phyloP scores from a whole-genome alignment of 768 basidiomycete genomes.

The Auriscalpium microsporum region DNA sequence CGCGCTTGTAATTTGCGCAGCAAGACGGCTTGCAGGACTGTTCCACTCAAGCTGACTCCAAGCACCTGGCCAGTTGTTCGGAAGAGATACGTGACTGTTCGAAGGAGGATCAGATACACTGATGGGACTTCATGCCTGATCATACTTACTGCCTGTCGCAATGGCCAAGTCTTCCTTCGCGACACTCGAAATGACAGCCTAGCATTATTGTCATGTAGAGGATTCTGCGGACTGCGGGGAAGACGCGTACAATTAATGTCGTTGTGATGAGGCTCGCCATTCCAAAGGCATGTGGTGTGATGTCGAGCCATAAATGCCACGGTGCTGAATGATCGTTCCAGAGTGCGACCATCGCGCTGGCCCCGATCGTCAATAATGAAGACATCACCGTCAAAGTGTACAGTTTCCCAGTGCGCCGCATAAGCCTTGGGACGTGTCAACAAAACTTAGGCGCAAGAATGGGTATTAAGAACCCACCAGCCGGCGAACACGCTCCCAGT shows the following conservation, averaged over 20 bases:
- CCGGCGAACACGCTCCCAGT: conserved; percentile 83
- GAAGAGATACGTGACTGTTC: conserved; percentile 83
- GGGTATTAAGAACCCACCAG: conserved; percentile 40
- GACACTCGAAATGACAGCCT: conserved; percentile 86
- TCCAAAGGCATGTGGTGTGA: conserved; percentile 76
- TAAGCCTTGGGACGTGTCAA: conserved; percentile 44
- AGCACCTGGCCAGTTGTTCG: conserved; percentile 92
- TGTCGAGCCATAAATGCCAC: conserved; percentile 67
- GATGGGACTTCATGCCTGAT: not conserved
- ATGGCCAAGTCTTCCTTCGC: conserved; percentile 77
- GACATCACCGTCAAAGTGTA: conserved; percentile 66
- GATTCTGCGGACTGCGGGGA: not conserved
- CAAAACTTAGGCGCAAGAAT: conserved; percentile 3
- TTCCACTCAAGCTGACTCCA: conserved; percentile 84
- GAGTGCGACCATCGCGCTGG: conserved; percentile 48
- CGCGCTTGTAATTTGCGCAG: conserved; percentile 57
- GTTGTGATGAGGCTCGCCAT: conserved; percentile 81
- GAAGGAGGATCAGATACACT: not conserved
- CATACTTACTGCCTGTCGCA: conserved; percentile 76
- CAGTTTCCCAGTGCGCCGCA: conserved; percentile 81
- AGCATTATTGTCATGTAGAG: conserved; percentile 2
- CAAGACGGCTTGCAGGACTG: conserved; percentile 76
- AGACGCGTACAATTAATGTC: conserved; percentile 63
- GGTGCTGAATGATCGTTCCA: conserved; percentile 60
- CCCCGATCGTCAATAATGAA: conserved; percentile 49